These are phyloP conservation scores for Penicillium sp. DNA, from an alignment of 2,329 filamentous ascomycete species.

Conservation along the genomic window DNA sequence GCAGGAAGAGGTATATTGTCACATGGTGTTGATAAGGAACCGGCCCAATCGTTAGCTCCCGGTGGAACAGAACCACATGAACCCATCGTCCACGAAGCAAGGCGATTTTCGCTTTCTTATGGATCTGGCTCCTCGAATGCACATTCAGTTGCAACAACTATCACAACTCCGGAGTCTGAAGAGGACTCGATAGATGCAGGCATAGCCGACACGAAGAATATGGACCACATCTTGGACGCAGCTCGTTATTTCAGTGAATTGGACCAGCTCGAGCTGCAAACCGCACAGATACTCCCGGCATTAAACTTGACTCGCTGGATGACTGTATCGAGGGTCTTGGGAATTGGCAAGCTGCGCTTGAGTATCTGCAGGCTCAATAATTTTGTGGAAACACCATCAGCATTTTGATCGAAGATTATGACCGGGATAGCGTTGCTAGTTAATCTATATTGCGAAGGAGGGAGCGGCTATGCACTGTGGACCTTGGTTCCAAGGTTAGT, in stretches of 20 bases:
- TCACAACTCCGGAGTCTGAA: neutral
- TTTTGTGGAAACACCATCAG: neutral
- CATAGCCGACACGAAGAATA: neutral
- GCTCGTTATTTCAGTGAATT: neutral
- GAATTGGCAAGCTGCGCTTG: neutral
- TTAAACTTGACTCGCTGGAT: neutral
- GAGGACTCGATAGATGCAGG: neutral
- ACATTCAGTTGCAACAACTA: neutral
- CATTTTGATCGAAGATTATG: neutral
- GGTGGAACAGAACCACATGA: neutral
- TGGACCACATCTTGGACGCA: constrained; percentile 2
- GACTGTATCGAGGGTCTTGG: neutral
- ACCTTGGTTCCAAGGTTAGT: no score
- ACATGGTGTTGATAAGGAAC: neutral
- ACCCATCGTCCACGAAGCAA: neutral
- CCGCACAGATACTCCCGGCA: neutral
- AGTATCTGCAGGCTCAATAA: neutral
- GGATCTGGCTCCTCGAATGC: neutral
- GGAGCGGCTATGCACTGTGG: no score
- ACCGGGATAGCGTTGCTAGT: neutral
- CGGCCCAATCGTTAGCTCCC: neutral
- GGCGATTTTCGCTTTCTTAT: neutral
- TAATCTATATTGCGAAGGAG: no score
- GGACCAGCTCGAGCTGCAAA: neutral
- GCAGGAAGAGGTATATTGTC: neutral